Conservation (phyloP, 2,329 filamentous ascomycete genomes). For the Bipolaris gigantea region DNA sequence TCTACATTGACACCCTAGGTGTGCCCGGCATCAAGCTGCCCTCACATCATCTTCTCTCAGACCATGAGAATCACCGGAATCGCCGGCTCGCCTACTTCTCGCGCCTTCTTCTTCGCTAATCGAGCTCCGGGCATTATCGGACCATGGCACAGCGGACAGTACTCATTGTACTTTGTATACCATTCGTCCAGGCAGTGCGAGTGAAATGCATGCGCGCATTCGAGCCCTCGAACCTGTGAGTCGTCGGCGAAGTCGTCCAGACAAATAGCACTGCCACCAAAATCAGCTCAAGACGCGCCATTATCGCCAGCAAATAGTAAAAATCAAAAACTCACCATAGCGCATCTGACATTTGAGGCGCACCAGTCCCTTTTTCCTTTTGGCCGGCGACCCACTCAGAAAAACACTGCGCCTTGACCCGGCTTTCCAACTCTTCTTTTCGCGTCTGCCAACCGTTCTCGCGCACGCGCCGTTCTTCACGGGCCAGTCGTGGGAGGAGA, state of each 20-base stretch:
- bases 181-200: conserved; percentile 44
- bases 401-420: conserved; percentile 37
- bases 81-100: conserved; percentile 9
- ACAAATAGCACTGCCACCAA: conserved; percentile 38
- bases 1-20: too few relatives aligned
- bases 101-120: conserved; percentile 7
- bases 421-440: conserved; percentile 34
- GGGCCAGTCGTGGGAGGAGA: conserved; percentile 22
- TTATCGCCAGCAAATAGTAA: background rate
- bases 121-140: conserved; percentile 38
- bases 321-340: conserved; percentile 27
- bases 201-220: conserved; percentile 44
- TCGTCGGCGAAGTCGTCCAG: conserved; percentile 40
- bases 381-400: conserved; percentile 38
- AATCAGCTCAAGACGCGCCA: conserved; percentile 7
- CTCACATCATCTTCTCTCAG: conserved; percentile 9
- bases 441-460: conserved; percentile 33
- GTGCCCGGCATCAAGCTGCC: background rate
- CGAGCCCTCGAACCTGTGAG: conserved; percentile 40
- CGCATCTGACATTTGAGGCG: conserved; percentile 19
- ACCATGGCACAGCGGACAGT: conserved; percentile 44
- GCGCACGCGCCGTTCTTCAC: conserved; percentile 18
- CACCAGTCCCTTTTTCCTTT: conserved; percentile 23
- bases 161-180: conserved; percentile 43
- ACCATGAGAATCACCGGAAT: conserved; percentile 32